Conservation (phyloP, 805 yeast genomes). For the Clavispora phyllophila region DNA sequence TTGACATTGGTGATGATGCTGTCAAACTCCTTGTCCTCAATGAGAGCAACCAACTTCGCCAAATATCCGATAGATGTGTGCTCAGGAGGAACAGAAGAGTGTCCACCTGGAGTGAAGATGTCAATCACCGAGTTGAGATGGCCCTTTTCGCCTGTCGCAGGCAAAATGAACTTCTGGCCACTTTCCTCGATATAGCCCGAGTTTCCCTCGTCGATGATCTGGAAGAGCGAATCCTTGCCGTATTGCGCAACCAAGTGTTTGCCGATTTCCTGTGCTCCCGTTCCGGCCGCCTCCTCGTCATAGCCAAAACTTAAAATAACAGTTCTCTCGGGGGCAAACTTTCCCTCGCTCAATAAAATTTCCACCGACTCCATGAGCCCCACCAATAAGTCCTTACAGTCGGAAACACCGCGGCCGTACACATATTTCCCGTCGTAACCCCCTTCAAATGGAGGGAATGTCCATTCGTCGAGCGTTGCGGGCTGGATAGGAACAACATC, state of each 20-base stretch:
- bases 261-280: conserved; percentile 34
- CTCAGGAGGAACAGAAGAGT: conserved; percentile 45
- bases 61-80: conserved; percentile 47
- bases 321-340: conserved; percentile 40
- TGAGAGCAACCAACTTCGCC: conserved; percentile 33
- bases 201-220: conserved; percentile 41
- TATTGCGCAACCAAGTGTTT: conserved; percentile 29
- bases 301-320: conserved; percentile 45
- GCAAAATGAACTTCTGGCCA: conserved; percentile 22
- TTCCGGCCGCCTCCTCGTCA: conserved; percentile 46
- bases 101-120: conserved; percentile 46
- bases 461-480: conserved; percentile 56
- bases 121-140: conserved; percentile 37
- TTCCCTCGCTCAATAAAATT: conserved; percentile 22
- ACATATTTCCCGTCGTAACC: conserved; percentile 53
- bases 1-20: conserved; percentile 37
- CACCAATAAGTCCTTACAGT: conserved; percentile 39
- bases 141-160: conserved; percentile 49
- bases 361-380: conserved; percentile 39
- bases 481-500: conserved; percentile 76
- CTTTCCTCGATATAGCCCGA: conserved; percentile 14
- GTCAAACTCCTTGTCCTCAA: conserved; percentile 35
- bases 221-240: conserved; percentile 40
- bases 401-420: conserved; percentile 34
- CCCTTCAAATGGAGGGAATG: conserved; percentile 55